Evolutionary conservation across 2,329 filamentous ascomycete genomes (phyloP).

Genomic region (Tolypocladium tundrense): DNA sequence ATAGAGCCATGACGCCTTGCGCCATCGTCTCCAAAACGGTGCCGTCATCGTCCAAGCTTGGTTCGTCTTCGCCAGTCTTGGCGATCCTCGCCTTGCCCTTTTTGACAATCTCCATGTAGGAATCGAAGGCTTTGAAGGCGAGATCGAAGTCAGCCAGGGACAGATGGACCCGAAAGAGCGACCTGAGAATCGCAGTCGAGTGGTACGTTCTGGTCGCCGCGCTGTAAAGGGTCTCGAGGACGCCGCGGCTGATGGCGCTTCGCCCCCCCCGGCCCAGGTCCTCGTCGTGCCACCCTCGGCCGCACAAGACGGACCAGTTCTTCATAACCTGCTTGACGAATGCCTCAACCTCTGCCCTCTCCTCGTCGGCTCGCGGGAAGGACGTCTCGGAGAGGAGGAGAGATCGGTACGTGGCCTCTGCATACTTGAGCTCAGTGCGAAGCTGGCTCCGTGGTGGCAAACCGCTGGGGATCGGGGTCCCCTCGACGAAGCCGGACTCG

Average conservation of each 20-base stretch:
- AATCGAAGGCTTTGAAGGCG: conserved; percentile 82
- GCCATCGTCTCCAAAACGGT: conserved; percentile 68
- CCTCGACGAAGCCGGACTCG: conserved; percentile 33
- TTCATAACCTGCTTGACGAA: conserved; percentile 71
- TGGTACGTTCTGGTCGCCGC: conserved; percentile 92
- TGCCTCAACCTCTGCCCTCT: conserved; percentile 67
- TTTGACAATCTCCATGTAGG: conserved; percentile 80
- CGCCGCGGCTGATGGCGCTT: conserved; percentile 60
- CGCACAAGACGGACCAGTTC: conserved; percentile 79
- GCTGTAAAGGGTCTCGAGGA: conserved; percentile 81
- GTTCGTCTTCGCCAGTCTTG: conserved; percentile 63
- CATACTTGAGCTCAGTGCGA: conserved; percentile 64
- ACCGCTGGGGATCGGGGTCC: conserved; percentile 27
- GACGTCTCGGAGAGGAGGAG: conserved; percentile 67
- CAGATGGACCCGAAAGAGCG: conserved; percentile 80
- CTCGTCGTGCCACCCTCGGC: conserved; percentile 66
- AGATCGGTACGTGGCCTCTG: conserved; percentile 70
- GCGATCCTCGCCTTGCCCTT: conserved; percentile 75
- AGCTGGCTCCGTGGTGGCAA: conserved; percentile 53
- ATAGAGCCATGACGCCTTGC: conserved; percentile 70
- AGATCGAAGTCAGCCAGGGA: conserved; percentile 85
- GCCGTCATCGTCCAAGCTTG: conserved; percentile 67
- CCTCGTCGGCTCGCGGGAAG: conserved; percentile 77
- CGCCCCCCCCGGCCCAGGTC: conserved; percentile 78
- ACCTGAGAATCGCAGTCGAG: conserved; percentile 76